These are phyloP conservation scores for Paralagenidium karlingii DNA, from an alignment of 352 stramenopile genomes.

Conservation along the genomic window DNA sequence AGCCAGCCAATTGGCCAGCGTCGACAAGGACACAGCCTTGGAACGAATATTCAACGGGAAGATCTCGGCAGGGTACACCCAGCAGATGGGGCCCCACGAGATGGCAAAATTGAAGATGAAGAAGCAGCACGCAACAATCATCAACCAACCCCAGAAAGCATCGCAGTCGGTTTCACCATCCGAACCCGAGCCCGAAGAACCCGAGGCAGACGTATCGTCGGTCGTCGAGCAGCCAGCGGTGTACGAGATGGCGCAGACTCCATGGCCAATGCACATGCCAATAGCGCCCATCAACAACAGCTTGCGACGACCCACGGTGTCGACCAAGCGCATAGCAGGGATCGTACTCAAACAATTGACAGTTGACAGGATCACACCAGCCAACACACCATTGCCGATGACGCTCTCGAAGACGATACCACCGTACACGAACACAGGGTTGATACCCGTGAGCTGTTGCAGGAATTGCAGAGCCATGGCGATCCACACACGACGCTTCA, in stretches of 20 bases:
- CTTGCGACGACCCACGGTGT: slow-evolving; percentile 14
- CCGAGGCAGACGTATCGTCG: slow-evolving; percentile 3
- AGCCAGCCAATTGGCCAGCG: slow-evolving; percentile 8
- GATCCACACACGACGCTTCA: slow-evolving; percentile 12
- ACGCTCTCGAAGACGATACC: slow-evolving; percentile 17
- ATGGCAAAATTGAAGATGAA: slow-evolving; percentile 15
- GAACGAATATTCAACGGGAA: slow-evolving; percentile 10
- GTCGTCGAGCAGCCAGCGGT: slow-evolving; percentile 10
- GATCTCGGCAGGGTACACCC: slow-evolving; percentile 14
- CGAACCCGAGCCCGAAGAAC: no score
- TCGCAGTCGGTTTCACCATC: slow-evolving; percentile 9
- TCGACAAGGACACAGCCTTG: slow-evolving; percentile 10
- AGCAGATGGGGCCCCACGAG: slow-evolving; percentile 11
- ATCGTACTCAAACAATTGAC: slow-evolving; percentile 19
- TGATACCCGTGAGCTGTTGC: slow-evolving; percentile 19
- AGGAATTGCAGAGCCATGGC: slow-evolving; percentile 14
- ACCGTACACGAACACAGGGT: slow-evolving; percentile 17
- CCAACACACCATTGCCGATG: slow-evolving; percentile 8
- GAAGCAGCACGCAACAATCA: slow-evolving; percentile 8
- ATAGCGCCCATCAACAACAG: slow-evolving; percentile 15
- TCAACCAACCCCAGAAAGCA: slow-evolving; percentile 6
- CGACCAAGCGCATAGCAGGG: slow-evolving; percentile 16
- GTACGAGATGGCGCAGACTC: slow-evolving; percentile 15
- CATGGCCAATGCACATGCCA: slow-evolving; percentile 12
- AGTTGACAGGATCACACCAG: slow-evolving; percentile 13